Evolutionary conservation across 148 eudicot genomes (phyloP).

Genomic region (Cornus suecica): DNA sequence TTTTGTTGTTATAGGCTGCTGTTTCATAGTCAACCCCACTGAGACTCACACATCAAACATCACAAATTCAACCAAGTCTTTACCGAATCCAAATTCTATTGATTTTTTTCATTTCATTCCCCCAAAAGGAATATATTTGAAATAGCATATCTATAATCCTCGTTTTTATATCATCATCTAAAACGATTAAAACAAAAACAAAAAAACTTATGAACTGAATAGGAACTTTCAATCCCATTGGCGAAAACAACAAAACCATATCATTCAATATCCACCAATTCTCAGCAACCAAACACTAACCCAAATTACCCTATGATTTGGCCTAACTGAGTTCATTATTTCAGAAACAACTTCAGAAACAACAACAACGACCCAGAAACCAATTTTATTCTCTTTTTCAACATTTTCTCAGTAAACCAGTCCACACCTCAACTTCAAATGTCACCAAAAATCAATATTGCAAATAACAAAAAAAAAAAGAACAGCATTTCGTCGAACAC

Average conservation of each 20-base stretch:
- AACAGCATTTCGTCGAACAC: conserved; percentile 25
- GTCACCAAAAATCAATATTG: no score
- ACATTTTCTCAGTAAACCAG: not conserved
- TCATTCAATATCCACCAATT: not conserved
- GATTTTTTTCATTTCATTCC: not conserved
- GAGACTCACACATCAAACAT: not conserved
- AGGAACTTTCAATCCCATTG: not conserved
- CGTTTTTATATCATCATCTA: not conserved
- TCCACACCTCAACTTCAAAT: not conserved
- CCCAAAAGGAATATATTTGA: not conserved
- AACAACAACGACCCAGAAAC: not conserved
- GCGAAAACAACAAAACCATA: not conserved
- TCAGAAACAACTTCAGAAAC: not conserved
- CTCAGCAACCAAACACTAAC: not conserved
- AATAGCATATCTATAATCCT: not conserved
- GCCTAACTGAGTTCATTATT: not conserved
- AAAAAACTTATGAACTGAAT: not conserved
- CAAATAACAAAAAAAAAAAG: not conserved
- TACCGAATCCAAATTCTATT: not conserved
- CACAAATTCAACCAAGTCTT: not conserved
- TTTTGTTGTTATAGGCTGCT: not conserved
- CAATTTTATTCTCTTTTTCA: not conserved
- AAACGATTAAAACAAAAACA: not conserved
- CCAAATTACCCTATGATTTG: not conserved
- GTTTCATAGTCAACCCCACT: not conserved